Evolutionary conservation across 371 early-diverging fungal genomes (phyloP).

Genomic region (Amoeboaphelidium protococcarum): DNA sequence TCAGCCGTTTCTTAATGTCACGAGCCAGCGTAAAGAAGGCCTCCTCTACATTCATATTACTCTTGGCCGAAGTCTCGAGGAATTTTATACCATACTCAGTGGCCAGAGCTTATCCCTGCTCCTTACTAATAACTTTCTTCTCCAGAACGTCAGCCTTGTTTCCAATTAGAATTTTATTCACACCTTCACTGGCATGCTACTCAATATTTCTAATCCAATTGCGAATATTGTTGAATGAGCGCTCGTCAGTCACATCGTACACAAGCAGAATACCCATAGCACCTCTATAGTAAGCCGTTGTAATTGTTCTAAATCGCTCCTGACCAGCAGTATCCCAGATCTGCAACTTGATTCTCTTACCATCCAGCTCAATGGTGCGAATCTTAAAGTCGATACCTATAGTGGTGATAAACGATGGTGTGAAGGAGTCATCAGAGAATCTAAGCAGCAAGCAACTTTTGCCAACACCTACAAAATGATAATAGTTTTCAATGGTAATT

Average conservation of each 20-base stretch:
- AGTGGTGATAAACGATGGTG: slow-evolving; percentile 89
- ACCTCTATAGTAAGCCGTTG: slow-evolving; percentile 93
- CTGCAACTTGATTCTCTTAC: slow-evolving; percentile 94
- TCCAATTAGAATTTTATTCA: slow-evolving; percentile 89
- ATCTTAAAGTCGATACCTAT: slow-evolving; percentile 99
- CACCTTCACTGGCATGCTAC: slow-evolving; percentile 76
- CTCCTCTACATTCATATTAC: slow-evolving; percentile 76
- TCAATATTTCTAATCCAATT: slow-evolving; percentile 96
- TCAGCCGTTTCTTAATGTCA: slow-evolving; percentile 42
- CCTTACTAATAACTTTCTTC: slow-evolving; percentile 43
- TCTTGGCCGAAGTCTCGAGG: slow-evolving; percentile 82
- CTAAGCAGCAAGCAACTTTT: slow-evolving; percentile 93
- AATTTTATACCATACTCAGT: slow-evolving; percentile 60
- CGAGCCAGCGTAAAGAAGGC: slow-evolving; percentile 85
- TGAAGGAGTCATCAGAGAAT: slow-evolving; percentile 96
- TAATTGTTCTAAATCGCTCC: slow-evolving; percentile 97
- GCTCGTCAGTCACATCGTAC: slow-evolving; percentile 91
- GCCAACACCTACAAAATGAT: slow-evolving; percentile 43
- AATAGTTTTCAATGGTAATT: too few species aligned
- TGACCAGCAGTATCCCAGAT: slow-evolving; percentile 99
- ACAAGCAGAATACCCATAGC: slow-evolving; percentile 97
- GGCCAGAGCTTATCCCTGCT: slow-evolving; percentile 53
- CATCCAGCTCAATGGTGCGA: slow-evolving; percentile 91
- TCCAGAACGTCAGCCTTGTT: slow-evolving; percentile 95
- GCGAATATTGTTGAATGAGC: slow-evolving; percentile 50